Evolutionary conservation across 2,329 filamentous ascomycete genomes (phyloP).

Genomic region (Intubia oerlemansii): DNA sequence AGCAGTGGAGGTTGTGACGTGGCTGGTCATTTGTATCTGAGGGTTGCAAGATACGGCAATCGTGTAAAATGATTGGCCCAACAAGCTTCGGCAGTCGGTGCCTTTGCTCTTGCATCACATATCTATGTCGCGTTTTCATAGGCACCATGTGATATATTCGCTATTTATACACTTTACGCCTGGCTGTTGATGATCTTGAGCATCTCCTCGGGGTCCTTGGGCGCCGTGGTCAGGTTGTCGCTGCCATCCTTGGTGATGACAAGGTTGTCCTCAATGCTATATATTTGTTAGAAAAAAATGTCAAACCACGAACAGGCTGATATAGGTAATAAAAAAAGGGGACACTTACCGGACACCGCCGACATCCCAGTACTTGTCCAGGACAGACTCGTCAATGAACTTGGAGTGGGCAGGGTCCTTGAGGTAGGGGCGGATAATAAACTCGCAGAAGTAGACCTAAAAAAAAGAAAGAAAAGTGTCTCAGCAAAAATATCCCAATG

Average conservation of each 20-base stretch:
- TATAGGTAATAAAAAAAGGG: background rate
- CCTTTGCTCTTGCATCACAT: no score
- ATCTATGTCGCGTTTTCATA: no score
- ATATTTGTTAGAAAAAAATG: background rate
- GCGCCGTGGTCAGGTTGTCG: constrained; percentile 42
- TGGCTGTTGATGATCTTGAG: constrained; percentile 37
- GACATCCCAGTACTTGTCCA: constrained; percentile 66
- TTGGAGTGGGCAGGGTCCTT: constrained; percentile 48
- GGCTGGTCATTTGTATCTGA: no score
- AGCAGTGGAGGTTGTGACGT: no score
- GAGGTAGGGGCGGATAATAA: constrained; percentile 67
- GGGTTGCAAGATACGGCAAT: no score
- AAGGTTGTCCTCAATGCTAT: constrained; percentile 40
- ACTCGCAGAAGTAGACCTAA: constrained; percentile 73
- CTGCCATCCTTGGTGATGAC: constrained; percentile 38
- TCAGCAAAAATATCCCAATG: no score
- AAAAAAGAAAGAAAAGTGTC: constrained; percentile 8
- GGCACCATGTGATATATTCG: no score
- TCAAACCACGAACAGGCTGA: background rate
- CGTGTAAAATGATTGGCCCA: no score
- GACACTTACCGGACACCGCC: constrained; percentile 46
- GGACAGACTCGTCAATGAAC: constrained; percentile 53
- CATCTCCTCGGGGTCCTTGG: constrained; percentile 37
- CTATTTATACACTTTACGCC: no score
- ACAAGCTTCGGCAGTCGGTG: no score